These are phyloP conservation scores for Puccinia triticina DNA, from an alignment of 1,284 basidiomycete genomes.

Conservation along the genomic window DNA sequence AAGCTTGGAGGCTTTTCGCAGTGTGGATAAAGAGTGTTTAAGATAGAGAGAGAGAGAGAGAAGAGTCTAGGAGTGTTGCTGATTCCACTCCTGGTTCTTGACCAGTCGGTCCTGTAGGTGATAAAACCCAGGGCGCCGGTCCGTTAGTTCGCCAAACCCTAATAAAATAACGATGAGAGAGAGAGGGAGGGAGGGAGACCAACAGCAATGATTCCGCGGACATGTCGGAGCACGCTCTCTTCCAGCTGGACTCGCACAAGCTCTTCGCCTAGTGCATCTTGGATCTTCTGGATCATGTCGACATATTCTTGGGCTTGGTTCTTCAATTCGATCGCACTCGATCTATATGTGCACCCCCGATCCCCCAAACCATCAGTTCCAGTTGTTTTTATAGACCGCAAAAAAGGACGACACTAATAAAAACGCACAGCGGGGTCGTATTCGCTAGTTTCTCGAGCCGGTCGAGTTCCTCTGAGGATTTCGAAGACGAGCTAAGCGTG, in stretches of 20 bases:
- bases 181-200: background rate
- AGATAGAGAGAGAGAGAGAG: too few species aligned
- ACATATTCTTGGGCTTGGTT: background rate
- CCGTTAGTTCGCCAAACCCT: background rate
- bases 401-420: background rate
- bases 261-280: slow-evolving; percentile 27
- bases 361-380: background rate
- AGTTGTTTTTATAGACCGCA: background rate
- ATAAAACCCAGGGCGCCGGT: background rate
- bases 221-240: slow-evolving; percentile 29
- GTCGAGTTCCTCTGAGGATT: background rate
- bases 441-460: background rate
- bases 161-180: background rate
- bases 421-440: background rate
- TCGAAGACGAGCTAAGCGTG: background rate
- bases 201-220: slow-evolving; percentile 39
- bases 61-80: background rate
- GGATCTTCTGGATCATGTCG: background rate
- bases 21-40: too few species aligned
- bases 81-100: slow-evolving; percentile 20
- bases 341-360: too few species aligned
- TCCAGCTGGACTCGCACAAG: slow-evolving; percentile 38
- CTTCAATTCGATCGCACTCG: slow-evolving; percentile 13
- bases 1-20: too few species aligned
- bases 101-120: background rate